phyloP scores from a whole-genome alignment of 2,329 filamentous ascomycete species.

The Pseudocercospora fuligena region DNA sequence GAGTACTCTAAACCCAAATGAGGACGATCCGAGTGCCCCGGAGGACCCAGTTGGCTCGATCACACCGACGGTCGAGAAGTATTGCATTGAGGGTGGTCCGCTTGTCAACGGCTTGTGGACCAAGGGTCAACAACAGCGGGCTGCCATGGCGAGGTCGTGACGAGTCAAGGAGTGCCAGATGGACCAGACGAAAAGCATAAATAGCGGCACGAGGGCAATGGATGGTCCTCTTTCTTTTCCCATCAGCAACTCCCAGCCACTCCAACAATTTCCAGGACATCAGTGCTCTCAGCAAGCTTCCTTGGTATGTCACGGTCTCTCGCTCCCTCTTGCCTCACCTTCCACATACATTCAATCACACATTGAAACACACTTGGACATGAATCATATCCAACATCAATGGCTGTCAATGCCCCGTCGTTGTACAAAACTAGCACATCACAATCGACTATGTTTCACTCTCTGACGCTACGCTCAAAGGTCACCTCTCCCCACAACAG shows the following conservation, averaged over 20 bases:
- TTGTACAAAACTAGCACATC: not conserved
- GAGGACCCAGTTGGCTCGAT: constrained; percentile 51
- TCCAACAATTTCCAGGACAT: constrained; percentile 16
- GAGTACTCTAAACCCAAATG: constrained; percentile 47
- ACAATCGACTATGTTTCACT: constrained; percentile 9
- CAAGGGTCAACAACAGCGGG: constrained; percentile 24
- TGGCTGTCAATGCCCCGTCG: constrained; percentile 17
- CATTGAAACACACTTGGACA: not conserved
- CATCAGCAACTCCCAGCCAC: constrained; percentile 30
- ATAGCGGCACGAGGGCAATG: constrained; percentile 32
- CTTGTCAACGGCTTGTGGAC: constrained; percentile 23
- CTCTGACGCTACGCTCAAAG: constrained; percentile 15
- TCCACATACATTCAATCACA: not conserved
- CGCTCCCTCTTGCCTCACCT: constrained; percentile 6
- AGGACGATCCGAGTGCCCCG: constrained; percentile 49
- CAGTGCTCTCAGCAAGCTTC: constrained; percentile 1
- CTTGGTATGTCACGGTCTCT: constrained; percentile 23
- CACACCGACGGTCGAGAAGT: constrained; percentile 23
- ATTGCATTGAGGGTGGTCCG: constrained; percentile 22
- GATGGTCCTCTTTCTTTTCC: constrained; percentile 16
- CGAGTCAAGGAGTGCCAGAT: constrained; percentile 16
- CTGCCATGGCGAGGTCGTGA: constrained; percentile 7
- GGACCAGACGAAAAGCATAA: constrained; percentile 37
- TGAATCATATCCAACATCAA: not conserved
- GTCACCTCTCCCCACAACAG: not conserved